Percentiles rank a stretch among this genome's conserved stretches.
These are phyloP conservation scores for Eimeria sp. DNA, from an alignment of 169 alveolate genomes.

Conservation along the genomic window DNA sequence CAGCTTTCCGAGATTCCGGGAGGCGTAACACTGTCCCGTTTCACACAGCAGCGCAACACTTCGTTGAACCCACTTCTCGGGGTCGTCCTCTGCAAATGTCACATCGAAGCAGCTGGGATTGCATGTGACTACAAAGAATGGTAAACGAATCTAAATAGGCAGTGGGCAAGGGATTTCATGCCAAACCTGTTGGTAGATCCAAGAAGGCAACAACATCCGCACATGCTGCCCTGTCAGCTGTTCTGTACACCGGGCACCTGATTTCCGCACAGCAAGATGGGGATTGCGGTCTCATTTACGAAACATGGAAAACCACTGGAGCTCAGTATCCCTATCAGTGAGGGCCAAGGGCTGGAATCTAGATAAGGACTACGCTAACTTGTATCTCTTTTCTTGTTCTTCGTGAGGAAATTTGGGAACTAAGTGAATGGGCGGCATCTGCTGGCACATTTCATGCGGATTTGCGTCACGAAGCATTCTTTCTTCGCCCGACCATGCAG, in stretches of 20 bases:
- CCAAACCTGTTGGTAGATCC: conserved; percentile 56
- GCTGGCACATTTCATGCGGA: conserved; percentile 38
- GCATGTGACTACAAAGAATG: not conserved
- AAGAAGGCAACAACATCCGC: conserved; percentile 49
- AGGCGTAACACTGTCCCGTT: conserved; percentile 20
- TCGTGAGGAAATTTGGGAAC: not conserved
- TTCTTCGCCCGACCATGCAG: conserved; percentile 44
- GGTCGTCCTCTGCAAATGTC: conserved; percentile 60
- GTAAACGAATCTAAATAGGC: not conserved
- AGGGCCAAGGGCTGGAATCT: not conserved
- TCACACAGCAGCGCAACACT: conserved; percentile 63
- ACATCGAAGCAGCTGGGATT: not conserved
- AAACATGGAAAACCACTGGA: not conserved
- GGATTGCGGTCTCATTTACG: not conserved
- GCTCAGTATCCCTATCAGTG: not conserved
- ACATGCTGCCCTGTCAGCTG: conserved; percentile 50
- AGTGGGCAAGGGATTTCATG: not conserved
- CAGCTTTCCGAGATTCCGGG: not conserved
- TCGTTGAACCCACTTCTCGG: conserved; percentile 73
- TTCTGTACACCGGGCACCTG: conserved; percentile 78
- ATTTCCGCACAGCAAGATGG: not conserved
- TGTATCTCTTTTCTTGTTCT: conserved; percentile 3
- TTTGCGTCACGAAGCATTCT: conserved; percentile 22
- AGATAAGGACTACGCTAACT: not conserved
- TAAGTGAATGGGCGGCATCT: conserved; percentile 59